These are phyloP conservation scores for Didymellaceae sp. DNA, from an alignment of 2,329 filamentous ascomycete genomes.

Conservation along the genomic window DNA sequence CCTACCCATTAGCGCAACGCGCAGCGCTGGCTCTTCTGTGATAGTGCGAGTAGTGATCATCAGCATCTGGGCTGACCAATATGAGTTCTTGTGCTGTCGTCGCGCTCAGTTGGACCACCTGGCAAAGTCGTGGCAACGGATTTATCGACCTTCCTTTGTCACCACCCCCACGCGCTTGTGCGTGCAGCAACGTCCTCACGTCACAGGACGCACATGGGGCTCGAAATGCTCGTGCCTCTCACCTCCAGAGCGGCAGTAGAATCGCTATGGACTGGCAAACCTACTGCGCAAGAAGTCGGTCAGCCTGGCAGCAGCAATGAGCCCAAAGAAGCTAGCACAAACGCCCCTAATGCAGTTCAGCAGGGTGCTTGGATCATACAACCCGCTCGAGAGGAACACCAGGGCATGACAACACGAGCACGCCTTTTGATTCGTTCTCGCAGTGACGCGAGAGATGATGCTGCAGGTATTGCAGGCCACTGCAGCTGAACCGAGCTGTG, in stretches of 20 bases:
- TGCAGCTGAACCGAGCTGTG: constrained; percentile 27
- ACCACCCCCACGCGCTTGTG: neutral
- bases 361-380: constrained; percentile 24
- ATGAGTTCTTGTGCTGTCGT: too few relatives aligned
- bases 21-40: too few relatives aligned
- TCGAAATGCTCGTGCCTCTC: neutral
- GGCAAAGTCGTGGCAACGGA: neutral
- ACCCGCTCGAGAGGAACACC: constrained; percentile 24
- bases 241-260: constrained; percentile 4
- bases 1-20: too few relatives aligned
- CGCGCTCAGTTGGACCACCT: constrained; percentile 3
- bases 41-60: too few relatives aligned
- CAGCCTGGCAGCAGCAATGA: constrained; percentile 31
- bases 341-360: constrained; percentile 25
- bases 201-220: constrained; percentile 6
- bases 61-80: too few relatives aligned
- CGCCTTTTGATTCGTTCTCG: constrained; percentile 20
- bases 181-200: constrained; percentile 3
- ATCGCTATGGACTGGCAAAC: neutral
- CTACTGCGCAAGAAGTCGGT: constrained; percentile 38
- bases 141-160: neutral
- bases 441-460: constrained; percentile 21
- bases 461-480: constrained; percentile 20
- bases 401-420: constrained; percentile 7
- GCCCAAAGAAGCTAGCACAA: constrained; percentile 27